Evolutionary conservation across 2,329 filamentous ascomycete genomes (phyloP).

Genomic region (Colletotrichum tropicicola): DNA sequence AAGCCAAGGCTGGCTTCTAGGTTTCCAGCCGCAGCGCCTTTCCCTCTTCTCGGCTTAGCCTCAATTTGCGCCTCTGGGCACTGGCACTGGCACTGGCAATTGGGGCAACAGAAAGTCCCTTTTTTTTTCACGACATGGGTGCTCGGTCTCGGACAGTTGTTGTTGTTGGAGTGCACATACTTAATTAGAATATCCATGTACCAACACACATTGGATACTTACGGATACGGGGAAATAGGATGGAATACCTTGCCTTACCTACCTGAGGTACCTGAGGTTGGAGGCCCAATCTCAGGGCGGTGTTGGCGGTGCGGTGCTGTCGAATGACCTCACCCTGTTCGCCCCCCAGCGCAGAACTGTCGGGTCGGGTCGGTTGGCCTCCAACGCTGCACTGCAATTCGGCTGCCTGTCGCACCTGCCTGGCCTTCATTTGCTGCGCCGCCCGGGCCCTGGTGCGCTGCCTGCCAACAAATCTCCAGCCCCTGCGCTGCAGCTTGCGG

Average conservation of each 20-base stretch:
- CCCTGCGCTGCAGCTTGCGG: no score
- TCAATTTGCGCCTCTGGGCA: background rate
- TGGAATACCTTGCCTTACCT: no score
- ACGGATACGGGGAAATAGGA: no score
- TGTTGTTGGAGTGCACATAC: no score
- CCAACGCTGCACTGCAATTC: background rate
- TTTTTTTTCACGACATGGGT: no score
- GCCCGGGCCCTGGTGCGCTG: background rate
- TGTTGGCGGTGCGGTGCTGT: background rate
- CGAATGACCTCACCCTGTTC: background rate
- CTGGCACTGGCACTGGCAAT: background rate
- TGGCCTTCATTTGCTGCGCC: no score
- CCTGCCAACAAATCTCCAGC: background rate
- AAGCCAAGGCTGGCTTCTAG: background rate
- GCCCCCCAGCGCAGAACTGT: background rate
- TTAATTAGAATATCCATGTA: no score
- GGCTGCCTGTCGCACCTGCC: background rate
- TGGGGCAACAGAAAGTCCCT: no score
- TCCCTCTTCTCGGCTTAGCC: background rate
- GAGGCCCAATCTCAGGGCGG: no score
- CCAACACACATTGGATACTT: no score
- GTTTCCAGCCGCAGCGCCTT: conserved; percentile 1
- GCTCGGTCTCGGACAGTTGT: no score
- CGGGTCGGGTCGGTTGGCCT: background rate
- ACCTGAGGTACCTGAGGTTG: no score